phyloP scores from a whole-genome alignment of 2,329 filamentous ascomycete species.

The Teratosphaeria pseudoeucalypti region DNA sequence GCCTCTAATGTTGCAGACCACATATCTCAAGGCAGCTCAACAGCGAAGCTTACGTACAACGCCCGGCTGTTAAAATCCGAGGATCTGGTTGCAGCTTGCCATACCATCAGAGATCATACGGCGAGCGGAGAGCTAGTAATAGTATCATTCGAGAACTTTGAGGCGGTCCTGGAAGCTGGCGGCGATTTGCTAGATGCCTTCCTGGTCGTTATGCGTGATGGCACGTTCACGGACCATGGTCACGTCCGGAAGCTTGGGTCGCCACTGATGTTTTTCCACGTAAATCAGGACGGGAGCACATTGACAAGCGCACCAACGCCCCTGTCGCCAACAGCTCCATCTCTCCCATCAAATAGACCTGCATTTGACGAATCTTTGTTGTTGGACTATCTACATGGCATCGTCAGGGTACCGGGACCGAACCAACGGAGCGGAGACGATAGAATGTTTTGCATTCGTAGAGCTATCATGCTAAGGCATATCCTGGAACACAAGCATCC shows the following conservation, averaged over 20 bases:
- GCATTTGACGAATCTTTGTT: conserved; percentile 18
- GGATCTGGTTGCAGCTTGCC: conserved; percentile 20
- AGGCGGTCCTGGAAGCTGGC: conserved; percentile 17
- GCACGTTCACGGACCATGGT: conserved; percentile 20
- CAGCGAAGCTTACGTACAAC: conserved; percentile 20
- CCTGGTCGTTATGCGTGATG: conserved; percentile 21
- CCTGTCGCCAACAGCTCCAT: conserved; percentile 15
- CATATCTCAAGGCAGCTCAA: conserved; percentile 9
- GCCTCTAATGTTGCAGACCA: conserved; percentile 20
- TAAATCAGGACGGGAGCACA: conserved; percentile 19
- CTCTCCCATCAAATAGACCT: conserved; percentile 5
- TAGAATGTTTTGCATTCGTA: conserved; percentile 20
- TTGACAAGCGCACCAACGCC: conserved; percentile 18
- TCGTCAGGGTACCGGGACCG: conserved; percentile 21
- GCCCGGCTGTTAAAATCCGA: conserved; percentile 18
- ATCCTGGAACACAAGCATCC: conserved; percentile 23
- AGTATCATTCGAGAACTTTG: conserved; percentile 24
- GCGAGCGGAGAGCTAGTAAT: conserved; percentile 18
- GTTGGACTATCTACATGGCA: conserved; percentile 23
- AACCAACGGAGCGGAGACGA: conserved; percentile 21
- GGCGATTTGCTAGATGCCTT: conserved; percentile 20
- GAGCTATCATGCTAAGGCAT: conserved; percentile 25
- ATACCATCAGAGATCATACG: conserved; percentile 21
- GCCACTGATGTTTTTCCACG: conserved; percentile 23
- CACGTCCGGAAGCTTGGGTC: conserved; percentile 18